Base-by-base conservation (phyloP, 2,329 filamentous ascomycete genomes). In the Trichophyton benhamiae region DNA sequence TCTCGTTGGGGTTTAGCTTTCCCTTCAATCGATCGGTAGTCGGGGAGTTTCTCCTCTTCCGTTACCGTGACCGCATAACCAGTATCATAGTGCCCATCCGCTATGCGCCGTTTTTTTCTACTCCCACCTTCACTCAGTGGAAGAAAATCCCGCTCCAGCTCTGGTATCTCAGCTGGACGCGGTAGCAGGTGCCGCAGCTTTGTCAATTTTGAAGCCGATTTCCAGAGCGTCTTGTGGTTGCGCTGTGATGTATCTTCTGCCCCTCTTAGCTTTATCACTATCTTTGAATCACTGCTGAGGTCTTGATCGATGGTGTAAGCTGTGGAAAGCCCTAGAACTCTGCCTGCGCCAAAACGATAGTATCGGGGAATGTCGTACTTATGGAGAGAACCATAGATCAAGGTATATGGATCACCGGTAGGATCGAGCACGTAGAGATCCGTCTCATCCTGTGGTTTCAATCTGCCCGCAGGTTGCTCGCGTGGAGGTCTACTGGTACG, bases 361-460 rank as follows among this genome's bases (percentile, higher is more conserved):
- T 95, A 96, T 1, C 74, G 68, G 0, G 91, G 90, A 9, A 95
- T 75, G 60, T 81, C 82, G 65, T 87, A 88, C 41, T 83, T 83
- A 70, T 96, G 85, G 44, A 88, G 80, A 30, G 83, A 81, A 1
- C 88, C 89, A 71, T 91, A 96, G 27, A 81, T 81, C 52, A 87
- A 72, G 65, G 94, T 90, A 57, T 90, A 80, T 3, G 80, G 77
- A 68, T 97, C 92, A 0, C 92, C 91, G 68, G 84, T 85, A 48
- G 78, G 83, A 72, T 97, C 92, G 59, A 88, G 68, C 52, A 83
- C 67, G 70, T 83, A 91, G 2, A 80, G 69, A 30, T 59, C 15
- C 15, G 33, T 15, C 6, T 13, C 36, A 58, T 44, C 41, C 41
- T 20, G 55, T 38, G n/a, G 13, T 52, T 58, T 44, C 36, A 20